Conservation (phyloP, 306 rosid genomes). For the Sesbania bispinosa region DNA sequence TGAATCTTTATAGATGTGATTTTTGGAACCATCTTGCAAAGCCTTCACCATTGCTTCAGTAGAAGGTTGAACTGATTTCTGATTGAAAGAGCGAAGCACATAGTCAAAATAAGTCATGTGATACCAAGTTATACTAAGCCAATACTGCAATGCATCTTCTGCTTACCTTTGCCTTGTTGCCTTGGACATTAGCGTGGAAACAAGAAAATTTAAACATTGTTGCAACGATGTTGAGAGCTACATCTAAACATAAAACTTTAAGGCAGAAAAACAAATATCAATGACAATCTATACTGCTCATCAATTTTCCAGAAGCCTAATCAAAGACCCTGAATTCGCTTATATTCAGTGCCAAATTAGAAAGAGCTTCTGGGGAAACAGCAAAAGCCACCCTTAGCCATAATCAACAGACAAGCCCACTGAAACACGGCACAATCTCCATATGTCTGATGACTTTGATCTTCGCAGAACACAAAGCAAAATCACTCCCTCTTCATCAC, state of each 20-base stretch:
- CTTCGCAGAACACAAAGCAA: constrained; percentile 55
- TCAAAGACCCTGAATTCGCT: constrained; percentile 19
- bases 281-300: constrained; percentile 29
- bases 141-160: constrained; percentile 1
- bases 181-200: constrained; percentile 52
- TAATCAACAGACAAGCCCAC: constrained; percentile 89
- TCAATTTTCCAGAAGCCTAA: constrained; percentile 43
- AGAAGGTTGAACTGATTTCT: constrained; percentile 59
- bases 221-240: constrained; percentile 33
- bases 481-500: constrained; percentile 60
- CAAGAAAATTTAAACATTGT: constrained; percentile 74
- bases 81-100: constrained; percentile 34
- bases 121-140: constrained; percentile 10
- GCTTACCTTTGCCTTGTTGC: constrained; percentile 72
- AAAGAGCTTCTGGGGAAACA: constrained; percentile 41
- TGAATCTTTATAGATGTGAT: constrained; percentile 29
- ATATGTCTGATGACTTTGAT: constrained; percentile 74
- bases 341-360: constrained; percentile 9
- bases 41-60: constrained; percentile 49
- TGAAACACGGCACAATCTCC: constrained; percentile 96
- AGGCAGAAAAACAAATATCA: constrained; percentile 29
- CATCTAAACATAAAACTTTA: constrained; percentile 37
- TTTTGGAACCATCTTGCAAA: constrained; percentile 39
- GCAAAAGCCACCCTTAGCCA: constrained; percentile 64
- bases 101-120: constrained; percentile 21